Base-by-base conservation (phyloP, 2,329 filamentous ascomycete species). In the Phaeoacremonium minimum region DNA sequence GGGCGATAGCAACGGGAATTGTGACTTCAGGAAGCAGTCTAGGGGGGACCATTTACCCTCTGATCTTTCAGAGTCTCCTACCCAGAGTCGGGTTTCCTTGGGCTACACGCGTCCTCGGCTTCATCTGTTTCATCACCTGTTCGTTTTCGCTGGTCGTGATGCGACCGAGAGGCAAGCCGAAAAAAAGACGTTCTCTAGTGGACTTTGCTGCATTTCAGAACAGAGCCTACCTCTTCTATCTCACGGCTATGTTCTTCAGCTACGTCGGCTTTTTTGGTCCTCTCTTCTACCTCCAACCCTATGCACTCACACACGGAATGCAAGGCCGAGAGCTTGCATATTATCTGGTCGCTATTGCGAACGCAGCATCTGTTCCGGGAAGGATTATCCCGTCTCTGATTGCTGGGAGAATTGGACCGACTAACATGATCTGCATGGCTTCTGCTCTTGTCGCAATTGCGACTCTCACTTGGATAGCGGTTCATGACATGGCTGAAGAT, bases 331-430 rank as follows among this genome's bases (percentile, higher is more conserved):
- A 33, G 20, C 30, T 37, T n/a, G n/a, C 53, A 13, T 53, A 55
- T 33, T 61, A 63, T 33, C 46, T 57, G 3, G 44, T 63, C 6
- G 39, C 55, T 2, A 46, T 58, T 6, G 34, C 61, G 6, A 61
- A 60, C 29, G 53, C 55, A 0, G 50, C 48, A 2, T 60, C 57
- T 0, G 45, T 59, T 7, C 52, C 59, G 13, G 58, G 59, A 0
- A 54, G 60, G 1, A 46, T n/a, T 61, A 7, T 40, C 51, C 7
- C 50, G 56, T n/a, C 53, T 53, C 1, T 40, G 62, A 0, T 32
- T 66, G 1, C 58, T 61, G 9, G 16, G 36, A 9, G 38, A 38
- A 0, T 52, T 58, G 4, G 64, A 64, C 0, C 44, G 56, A 0
- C 49, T 68, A 51, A 60, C 4, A 40, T 60, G 0, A 15, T 33